Evolutionary conservation across 2,329 filamentous ascomycete genomes (phyloP).

Genomic region (Fonsecaea monophora): DNA sequence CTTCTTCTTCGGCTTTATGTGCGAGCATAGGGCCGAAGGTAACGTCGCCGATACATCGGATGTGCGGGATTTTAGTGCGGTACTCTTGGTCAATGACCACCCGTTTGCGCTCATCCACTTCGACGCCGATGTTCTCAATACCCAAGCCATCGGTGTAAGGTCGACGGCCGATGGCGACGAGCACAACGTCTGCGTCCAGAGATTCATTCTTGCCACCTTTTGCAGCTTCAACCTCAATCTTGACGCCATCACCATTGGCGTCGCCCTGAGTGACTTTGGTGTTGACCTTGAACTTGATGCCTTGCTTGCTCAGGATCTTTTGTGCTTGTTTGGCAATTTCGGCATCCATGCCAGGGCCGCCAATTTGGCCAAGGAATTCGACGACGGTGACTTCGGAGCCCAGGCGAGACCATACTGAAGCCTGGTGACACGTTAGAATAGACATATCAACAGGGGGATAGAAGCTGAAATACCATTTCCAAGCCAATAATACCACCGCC

Average conservation of each 20-base stretch:
- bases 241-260: conserved; percentile 75
- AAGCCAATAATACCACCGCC: conserved; percentile 98
- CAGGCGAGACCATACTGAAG: conserved; percentile 93
- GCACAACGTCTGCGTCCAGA: conserved; percentile 90
- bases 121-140: conserved; percentile 90
- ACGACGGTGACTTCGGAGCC: conserved; percentile 96
- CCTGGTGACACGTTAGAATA: conserved; percentile 50
- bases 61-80: conserved; percentile 96
- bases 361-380: conserved; percentile 94
- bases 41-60: conserved; percentile 92
- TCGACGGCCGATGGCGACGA: conserved; percentile 94
- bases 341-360: conserved; percentile 94
- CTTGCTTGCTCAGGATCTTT: conserved; percentile 94
- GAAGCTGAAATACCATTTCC: conserved; percentile 73
- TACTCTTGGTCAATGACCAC: conserved; percentile 98
- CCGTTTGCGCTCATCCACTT: conserved; percentile 90
- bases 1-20: conserved; percentile 99
- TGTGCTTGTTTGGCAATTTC: conserved; percentile 91
- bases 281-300: conserved; percentile 96
- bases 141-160: conserved; percentile 92
- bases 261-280: conserved; percentile 94
- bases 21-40: conserved; percentile 99
- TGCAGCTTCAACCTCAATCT: conserved; percentile 84
- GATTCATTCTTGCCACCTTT: conserved; percentile 96
- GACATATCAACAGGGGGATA: background rate